Base-by-base conservation (phyloP, 176 grass and related monocot species). In the Carex parvula region DNA sequence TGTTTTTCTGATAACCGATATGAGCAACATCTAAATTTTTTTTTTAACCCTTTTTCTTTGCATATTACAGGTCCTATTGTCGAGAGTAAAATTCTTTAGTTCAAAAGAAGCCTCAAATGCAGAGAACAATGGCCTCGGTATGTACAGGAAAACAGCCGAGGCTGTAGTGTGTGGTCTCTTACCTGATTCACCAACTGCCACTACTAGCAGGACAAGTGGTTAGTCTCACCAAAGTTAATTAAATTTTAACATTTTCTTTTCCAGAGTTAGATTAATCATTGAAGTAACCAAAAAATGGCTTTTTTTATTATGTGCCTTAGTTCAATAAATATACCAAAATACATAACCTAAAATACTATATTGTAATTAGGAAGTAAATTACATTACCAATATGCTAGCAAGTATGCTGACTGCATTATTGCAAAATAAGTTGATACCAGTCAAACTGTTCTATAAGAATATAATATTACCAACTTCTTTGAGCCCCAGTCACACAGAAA, bases 131-230 rank as follows among this genome's bases (percentile, higher is more conserved):
- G 93, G 93, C 29, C 85, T 99, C 26, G 84, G 90, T 72, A 84
- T 50, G 60, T 99, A 99, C 70, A 95, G 91, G 87, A 88, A 92
- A 85, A 99, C 93, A 83, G 96, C 93, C 29, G 96, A 99, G 88
- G 83, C 91, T 76, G 87, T 95, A 82, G 87, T 99, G 81, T 99
- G 96, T 39, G 96, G 96, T 56, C 85, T 99, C 82, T 76, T 99
- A 86, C 96, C 96, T 88, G 93, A 99, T 89, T 99, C 96, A 48
- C 96, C 96, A 12, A 90, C 91, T 81, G 96, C 96, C 42, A 99
- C 96, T 60, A 86, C 71, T 65, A 99, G 93, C 81, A 92, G 93
- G 87, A 99, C 96, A 81, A 86, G 79, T 30, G 91, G 96, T 99
- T 84, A 24, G 41, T 84, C 84, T 57, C 81, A 29, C 48, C 42